Percentiles rank a stretch among this genome's conserved stretches.
Evolutionary conservation across 2,329 filamentous ascomycete species (phyloP).

Genomic region (Cryphonectria naterciae): DNA sequence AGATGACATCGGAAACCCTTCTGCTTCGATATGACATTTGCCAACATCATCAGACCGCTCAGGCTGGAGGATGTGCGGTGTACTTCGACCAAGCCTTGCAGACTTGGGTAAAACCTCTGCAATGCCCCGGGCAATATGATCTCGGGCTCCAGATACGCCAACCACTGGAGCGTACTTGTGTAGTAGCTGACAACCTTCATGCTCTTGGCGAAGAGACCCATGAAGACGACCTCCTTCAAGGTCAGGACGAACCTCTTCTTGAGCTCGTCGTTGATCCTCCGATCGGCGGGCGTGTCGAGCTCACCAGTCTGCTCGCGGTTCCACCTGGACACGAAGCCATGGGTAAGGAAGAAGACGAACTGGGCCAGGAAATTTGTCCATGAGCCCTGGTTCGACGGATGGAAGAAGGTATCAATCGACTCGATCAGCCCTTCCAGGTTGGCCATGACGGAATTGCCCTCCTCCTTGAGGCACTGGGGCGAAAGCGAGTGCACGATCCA

Average conservation of each 20-base stretch:
- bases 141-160: conserved; percentile 89
- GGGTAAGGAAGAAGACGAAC: conserved; percentile 87
- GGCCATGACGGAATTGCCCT: conserved; percentile 78
- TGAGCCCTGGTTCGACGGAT: conserved; percentile 89
- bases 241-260: conserved; percentile 89
- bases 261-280: conserved; percentile 77
- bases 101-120: conserved; percentile 93
- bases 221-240: conserved; percentile 90
- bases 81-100: conserved; percentile 96
- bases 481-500: conserved; percentile 95
- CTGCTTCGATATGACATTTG: conserved; percentile 85
- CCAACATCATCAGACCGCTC: conserved; percentile 87
- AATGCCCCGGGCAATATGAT: conserved; percentile 90
- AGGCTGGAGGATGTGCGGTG: conserved; percentile 94
- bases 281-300: conserved; percentile 80
- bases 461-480: conserved; percentile 75
- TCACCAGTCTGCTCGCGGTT: conserved; percentile 94
- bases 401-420: conserved; percentile 97
- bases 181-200: conserved; percentile 90
- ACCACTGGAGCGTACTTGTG: conserved; percentile 83
- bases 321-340: conserved; percentile 97
- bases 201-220: conserved; percentile 98
- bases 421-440: conserved; percentile 91
- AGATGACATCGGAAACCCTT: conserved; percentile 98
- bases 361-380: conserved; percentile 93